Conservation (phyloP, 2,329 filamentous ascomycete species). For the Hortaea sp. region DNA sequence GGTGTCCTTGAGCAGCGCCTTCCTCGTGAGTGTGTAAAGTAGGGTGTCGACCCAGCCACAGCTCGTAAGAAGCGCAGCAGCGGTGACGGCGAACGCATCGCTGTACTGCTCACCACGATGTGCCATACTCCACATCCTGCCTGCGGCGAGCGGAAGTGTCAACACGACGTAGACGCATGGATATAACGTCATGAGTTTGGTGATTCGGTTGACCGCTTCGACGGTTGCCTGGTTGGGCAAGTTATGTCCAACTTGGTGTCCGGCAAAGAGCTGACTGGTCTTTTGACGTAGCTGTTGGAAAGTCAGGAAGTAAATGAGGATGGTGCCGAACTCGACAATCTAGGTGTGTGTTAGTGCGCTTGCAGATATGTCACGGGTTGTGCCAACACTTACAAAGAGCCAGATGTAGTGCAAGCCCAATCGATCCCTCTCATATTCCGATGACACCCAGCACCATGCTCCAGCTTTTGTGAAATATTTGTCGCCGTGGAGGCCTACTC, state of each 20-base stretch:
- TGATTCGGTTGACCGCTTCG: conserved; percentile 28
- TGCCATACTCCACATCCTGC: conserved; percentile 54
- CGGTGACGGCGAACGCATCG: conserved; percentile 37
- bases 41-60: conserved; percentile 51
- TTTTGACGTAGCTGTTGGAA: conserved; percentile 22
- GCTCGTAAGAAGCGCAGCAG: conserved; percentile 47
- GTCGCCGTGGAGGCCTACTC: conserved; percentile 32
- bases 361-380: too few relatives aligned
- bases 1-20: conserved; percentile 40
- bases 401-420: conserved; percentile 55
- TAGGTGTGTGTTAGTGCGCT: neutral
- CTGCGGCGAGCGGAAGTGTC: conserved; percentile 55
- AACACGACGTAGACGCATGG: conserved; percentile 61
- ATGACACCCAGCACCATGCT: conserved; percentile 59
- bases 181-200: conserved; percentile 55
- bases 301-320: conserved; percentile 38
- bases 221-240: conserved; percentile 16
- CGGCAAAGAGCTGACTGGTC: conserved; percentile 13
- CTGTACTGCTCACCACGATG: conserved; percentile 28
- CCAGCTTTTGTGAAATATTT: conserved; percentile 54
- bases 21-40: conserved; percentile 48
- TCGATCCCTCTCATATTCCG: conserved; percentile 43
- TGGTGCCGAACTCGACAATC: conserved; percentile 41
- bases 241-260: conserved; percentile 3
- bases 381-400: conserved; percentile 38